Base-by-base conservation (phyloP, 208 protist species). In the Acanthamoeba pearcei region DNA sequence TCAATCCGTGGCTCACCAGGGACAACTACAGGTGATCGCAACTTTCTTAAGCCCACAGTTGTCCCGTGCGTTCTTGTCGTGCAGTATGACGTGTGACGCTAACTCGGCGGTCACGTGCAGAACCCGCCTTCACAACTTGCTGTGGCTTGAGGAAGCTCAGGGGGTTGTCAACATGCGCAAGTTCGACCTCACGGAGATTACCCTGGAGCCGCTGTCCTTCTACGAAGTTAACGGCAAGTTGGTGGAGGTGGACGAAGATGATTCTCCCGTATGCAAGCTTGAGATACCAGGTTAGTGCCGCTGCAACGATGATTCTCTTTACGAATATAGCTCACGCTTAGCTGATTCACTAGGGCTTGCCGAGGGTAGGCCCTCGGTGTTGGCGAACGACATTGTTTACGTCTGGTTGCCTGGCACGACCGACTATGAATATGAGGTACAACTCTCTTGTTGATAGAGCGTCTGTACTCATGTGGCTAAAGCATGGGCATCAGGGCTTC, bases 121-220 rank as follows among this genome's bases (percentile, higher is more conserved):
- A 10, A 17, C 29, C 53, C 64, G 64, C 5, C 38, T 82, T 4
- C 74, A 82, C 38, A 5, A 82, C 74, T 24, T 82, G 46, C 74
- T 82, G 19, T 82, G 74, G 74, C 29, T 82, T 1, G 74, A 82
- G 24, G 74, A 82, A 29, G 74, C 74, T 9, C 74, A 82, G n/a
- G 32, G 74, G 5, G 74, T 82, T 35, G 74, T 82, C 8, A 82
- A 82, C 74, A 82, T 82, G 74, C 19, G 74, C 17, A 82, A 82
- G 38, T 82, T 55, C 38, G 29, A 42, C 10, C 32, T 82, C 3
- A 12, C 53, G 19, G 38, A 49, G 22, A 51, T 17, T 1, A 82
- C 74, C 22, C 74, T 82, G 13, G 74, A 82, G 74, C 38, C 74
- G 15, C 22, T 78, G 0, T 17, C 15, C 13, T 35, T 17, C 35